Evolutionary conservation across 495 filamentous ascomycete genomes (phyloP).

Genomic region (Aspergillus bertholletiae): DNA sequence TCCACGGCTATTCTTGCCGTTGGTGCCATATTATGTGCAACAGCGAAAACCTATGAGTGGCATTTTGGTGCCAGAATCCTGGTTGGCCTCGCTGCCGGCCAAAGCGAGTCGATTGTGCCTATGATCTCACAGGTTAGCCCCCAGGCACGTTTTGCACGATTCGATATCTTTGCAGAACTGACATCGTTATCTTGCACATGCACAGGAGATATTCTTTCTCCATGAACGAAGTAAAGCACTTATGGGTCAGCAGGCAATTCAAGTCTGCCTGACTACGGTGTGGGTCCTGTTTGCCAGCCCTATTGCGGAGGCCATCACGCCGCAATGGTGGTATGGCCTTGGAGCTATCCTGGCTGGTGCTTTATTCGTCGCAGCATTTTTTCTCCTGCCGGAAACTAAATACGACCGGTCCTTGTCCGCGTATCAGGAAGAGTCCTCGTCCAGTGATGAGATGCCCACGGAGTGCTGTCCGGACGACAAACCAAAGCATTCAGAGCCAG

Average conservation of each 20-base stretch:
- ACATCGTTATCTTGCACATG: not conserved
- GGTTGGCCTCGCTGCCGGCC: constrained; percentile 28
- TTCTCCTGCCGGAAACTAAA: constrained; percentile 70
- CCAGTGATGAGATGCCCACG: not conserved
- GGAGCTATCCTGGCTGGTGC: constrained; percentile 23
- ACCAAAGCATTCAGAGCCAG: not conserved
- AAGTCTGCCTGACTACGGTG: constrained; percentile 24
- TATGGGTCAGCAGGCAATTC: constrained; percentile 28
- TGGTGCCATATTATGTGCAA: constrained; percentile 20
- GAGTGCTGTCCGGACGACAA: not conserved
- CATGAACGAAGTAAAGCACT: constrained; percentile 33
- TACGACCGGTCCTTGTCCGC: constrained; percentile 20
- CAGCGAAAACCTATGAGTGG: constrained; percentile 20
- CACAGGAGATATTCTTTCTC: constrained; percentile 34
- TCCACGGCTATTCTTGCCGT: constrained; percentile 25
- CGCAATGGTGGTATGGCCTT: constrained; percentile 35
- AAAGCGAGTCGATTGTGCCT: constrained; percentile 31
- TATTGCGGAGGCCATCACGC: constrained; percentile 32
- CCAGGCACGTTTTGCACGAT: no score
- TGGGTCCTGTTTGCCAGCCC: constrained; percentile 31
- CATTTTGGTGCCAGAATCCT: constrained; percentile 28
- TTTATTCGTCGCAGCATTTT: constrained; percentile 56
- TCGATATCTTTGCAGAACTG: no score
- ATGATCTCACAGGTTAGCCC: constrained; percentile 37
- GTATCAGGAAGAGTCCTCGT: constrained; percentile 15